Evolutionary conservation across 2,329 filamentous ascomycete species (phyloP), one percentile per base, ranked within the genome.

Genomic region (Scedosporium apiospermum): DNA sequence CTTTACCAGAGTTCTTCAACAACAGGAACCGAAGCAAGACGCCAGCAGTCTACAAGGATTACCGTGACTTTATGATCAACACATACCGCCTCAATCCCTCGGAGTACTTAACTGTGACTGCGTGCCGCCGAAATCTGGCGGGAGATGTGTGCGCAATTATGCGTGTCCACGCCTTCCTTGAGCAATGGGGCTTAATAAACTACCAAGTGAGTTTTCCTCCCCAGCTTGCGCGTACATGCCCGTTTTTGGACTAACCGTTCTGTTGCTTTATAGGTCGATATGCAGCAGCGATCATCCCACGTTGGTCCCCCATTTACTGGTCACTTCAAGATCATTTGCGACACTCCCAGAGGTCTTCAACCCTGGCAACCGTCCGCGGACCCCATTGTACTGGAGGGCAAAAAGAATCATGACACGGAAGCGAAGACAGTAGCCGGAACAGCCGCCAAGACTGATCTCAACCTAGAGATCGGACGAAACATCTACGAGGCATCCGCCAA

Each of bases 11-110:
- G 74, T 99, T 98, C 78, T 99, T 99, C 84, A 99, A 99, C 79
- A 93, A 87, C 74, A 87, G 95, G 64, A 99, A 99, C 77, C 89
- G 95, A 70, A 98, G 95, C 86, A 99, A 99, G 79, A 99, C 95
- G 0, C 89, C 92, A 1, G 88, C 92, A 58, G 91, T 98, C 23
- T 99, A 99, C 80, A 98, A 98, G 77, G 95, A 99, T 73, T 99
- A 99, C 76, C 88, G 95, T 68, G 95, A 99, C 72, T 99, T 99
- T 73, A 99, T 99, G 95, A 92, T 99, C 78, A 99, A 99, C 78
- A 98, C 95, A 14, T 99, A 99, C 76, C 88, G 95, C 44, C 80
- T 99, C 63, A 99, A 98, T 72, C 95, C 95, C 4, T 84, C 92
- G 62, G 95, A 99, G 75, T 99, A 99, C 71, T 82, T 99, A 62